Base-by-base conservation (phyloP, 2,329 filamentous ascomycete genomes). In the Zymoseptoria pseudotritici region DNA sequence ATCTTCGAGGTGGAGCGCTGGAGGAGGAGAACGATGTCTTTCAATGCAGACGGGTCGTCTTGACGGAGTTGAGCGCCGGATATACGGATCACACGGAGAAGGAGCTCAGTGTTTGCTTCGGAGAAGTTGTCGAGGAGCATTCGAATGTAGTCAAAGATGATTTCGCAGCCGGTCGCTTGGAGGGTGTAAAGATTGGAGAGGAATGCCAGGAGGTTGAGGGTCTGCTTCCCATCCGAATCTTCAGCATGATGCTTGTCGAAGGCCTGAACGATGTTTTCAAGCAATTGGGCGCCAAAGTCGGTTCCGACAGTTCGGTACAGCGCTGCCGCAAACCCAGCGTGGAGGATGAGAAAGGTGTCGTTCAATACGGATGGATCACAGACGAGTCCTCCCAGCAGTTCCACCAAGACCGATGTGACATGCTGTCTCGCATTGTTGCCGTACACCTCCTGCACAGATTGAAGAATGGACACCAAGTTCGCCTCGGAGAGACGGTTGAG, bases 401-500 rank as follows among this genome's bases (percentile, higher is more conserved):
- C 86, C 2, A 92, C 85, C 1, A 97, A 78, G 0, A 86, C 87
- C 0, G 89, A 86, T 0, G 91, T 96, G 53, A 97, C 91, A 69
- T 92, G 86, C 63, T 94, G 90, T n/a, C 94, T 86, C 0, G 94
- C 87, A 66, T 96, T 86, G 50, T 87, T 86, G 58, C 87, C 83
- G 72, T 97, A 99, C 1, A 97, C 78, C 62, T 87, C 85, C 70
- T 96, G 91, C 31, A 96, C 81, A 19, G 95, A 89, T 51, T 83
- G 83, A 3, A 97, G 78, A 57, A 97, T 96, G 1, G 90, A 88
- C 5, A 96, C 75, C 63, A 99, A 80, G 67, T 94, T 97, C 46
- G 91, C 86, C 71, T 97, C 93, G 0, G 94, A 97, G 31, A 99
- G 80, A 71, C 93, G 88, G 74, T 99, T 99, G 71, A 99, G 82